Base-by-base conservation (phyloP, 257 asterid genomes). In the Petunia secreta region DNA sequence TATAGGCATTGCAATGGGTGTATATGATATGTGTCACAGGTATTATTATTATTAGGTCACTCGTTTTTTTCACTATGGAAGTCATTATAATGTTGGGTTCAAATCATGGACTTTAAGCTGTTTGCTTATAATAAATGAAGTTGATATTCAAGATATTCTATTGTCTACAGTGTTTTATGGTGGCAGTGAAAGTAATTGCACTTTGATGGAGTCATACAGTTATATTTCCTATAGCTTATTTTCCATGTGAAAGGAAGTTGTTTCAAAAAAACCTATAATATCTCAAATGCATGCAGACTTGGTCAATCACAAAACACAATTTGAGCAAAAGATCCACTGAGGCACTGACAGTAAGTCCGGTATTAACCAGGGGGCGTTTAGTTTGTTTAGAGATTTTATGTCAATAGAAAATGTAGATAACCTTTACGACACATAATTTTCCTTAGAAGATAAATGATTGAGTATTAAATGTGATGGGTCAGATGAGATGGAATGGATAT, bases 1-100 rank as follows among this genome's bases (percentile, higher is more conserved):
- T 53, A 92, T 96, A 82, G 99, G 99, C 89, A 86, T 96, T 79
- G 81, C 98, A 25, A 96, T 96, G 99, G 99, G 98, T 64, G 98
- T 94, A 34, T 96, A 94, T 82, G 99, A 96, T 82, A 89, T 96
- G 90, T 96, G 98, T 83, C 99, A 90, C 90, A 91, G 99, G 99
- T 96, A 92, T 13, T 7, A 63, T 10, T 64, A 14, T 77, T 3
- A 15, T 69, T 73, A 50, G 78, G 13, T 71, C 4, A 34, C 46
- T 36, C 50, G 62, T 48, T 71, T 71, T 69, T 44, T 69, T 69
- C 48, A 1, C 8, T 13, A 36, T 2, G 36, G 6, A 50, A 50
- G 4, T 73, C 36, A 50, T 50, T 50, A 6, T 50, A 73, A 3
- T 13, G 60, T 73, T 73, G 34, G 46, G 78, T 10, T 73, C 3